Conservation (phyloP, 2,329 filamentous ascomycete genomes). For the Piedraia hortae region DNA sequence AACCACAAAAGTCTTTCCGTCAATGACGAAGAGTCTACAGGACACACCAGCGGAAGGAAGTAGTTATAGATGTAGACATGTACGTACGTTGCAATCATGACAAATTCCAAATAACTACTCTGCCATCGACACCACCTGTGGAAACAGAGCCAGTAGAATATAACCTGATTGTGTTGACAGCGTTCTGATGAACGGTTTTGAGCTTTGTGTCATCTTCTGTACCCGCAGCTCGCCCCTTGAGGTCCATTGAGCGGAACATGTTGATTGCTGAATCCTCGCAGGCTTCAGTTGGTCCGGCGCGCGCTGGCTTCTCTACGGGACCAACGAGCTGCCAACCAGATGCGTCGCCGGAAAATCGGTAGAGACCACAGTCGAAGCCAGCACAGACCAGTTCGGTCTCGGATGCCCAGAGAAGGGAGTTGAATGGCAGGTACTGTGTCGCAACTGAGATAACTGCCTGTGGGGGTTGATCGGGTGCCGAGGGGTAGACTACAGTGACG, state of each 20-base stretch:
- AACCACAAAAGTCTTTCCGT: too few species aligned
- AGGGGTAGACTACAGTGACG: constrained; percentile 86
- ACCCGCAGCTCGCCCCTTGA: constrained; percentile 49
- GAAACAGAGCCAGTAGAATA: constrained; percentile 32
- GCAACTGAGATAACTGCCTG: constrained; percentile 70
- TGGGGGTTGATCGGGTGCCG: constrained; percentile 69
- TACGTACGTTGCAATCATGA: too few species aligned
- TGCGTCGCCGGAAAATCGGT: constrained; percentile 56
- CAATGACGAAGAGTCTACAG: too few species aligned
- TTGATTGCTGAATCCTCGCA: constrained; percentile 84
- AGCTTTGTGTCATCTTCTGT: constrained; percentile 70
- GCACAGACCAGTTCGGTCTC: constrained; percentile 89
- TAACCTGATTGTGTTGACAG: constrained; percentile 56
- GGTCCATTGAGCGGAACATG: constrained; percentile 97
- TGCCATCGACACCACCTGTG: constrained; percentile 26
- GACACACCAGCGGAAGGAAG: too few species aligned
- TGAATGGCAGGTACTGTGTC: constrained; percentile 76
- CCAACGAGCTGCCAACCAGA: constrained; percentile 50
- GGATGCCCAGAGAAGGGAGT: constrained; percentile 71
- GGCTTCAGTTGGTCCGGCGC: constrained; percentile 18
- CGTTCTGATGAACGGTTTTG: constrained; percentile 91
- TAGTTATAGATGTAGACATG: too few species aligned
- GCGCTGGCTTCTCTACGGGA: constrained; percentile 40
- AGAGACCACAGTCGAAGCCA: constrained; percentile 69
- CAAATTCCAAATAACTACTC: constrained; percentile 21